Evolutionary conservation across 2,329 filamentous ascomycete species (phyloP), one percentile per base, ranked within the genome.

Genomic region (Alternaria sp.): DNA sequence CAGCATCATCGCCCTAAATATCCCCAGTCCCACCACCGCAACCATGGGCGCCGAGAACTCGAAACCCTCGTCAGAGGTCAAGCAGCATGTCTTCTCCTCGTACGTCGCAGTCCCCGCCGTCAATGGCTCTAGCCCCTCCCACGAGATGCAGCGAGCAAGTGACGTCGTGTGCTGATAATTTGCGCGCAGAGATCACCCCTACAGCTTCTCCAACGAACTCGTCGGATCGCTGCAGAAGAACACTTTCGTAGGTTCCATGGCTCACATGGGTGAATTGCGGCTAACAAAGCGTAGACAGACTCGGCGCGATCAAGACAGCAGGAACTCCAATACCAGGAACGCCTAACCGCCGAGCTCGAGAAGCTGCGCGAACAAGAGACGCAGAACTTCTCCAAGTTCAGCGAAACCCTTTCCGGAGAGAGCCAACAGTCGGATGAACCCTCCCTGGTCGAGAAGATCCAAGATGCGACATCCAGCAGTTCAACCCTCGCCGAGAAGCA

Each of bases 251-350:
- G 56, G 70, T 61, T 3, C 8, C 28, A 9, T 14, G 2, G 41
- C 30, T 5, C 14, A 18, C 42, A 34, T 11, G 18, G 34, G 18
- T 36, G 36, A 34, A 48, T n/a, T 39, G 38, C 24, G 9, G 20
- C 22, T 22, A 39, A 46, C 41, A 51, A 24, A 48, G 36, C 22
- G 52, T 77, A 98, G 94, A 94, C 91, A 81, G 94, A 98, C 82
- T 88, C 89, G 61, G 94, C 93, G 67, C 93, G 94, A 77, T 86
- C 90, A 73, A 92, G 92, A 81, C 85, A 89, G 75, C 83, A 93
- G 79, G 94, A 98, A 82, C 88, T 95, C 65, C 90, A 94, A 73
- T 89, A 97, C 79, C 94, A 97, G 83, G 83, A 88, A 76, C 94
- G 94, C 80, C 92, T 97, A 62, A 88, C 90, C 73, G 85, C 88